These are phyloP conservation scores for Acanthamoeba royreba DNA, from an alignment of 208 protist species.

Conservation along the genomic window DNA sequence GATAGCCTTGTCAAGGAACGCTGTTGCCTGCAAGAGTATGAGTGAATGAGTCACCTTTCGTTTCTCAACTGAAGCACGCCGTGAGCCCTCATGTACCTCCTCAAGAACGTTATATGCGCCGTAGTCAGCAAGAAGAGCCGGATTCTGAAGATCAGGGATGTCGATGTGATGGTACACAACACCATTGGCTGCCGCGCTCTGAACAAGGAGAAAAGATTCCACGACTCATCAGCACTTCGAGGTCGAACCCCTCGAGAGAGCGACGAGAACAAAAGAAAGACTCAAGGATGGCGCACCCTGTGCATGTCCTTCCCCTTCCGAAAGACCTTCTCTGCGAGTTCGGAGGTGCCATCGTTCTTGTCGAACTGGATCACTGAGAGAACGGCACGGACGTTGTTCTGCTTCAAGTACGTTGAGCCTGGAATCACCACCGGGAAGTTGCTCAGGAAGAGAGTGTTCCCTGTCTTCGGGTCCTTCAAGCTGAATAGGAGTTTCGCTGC, in stretches of 20 bases:
- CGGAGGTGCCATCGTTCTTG: not conserved
- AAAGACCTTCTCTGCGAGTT: not conserved
- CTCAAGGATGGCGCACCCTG: not conserved
- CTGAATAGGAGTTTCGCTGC: slow-evolving; percentile 13
- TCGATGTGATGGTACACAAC: slow-evolving; percentile 28
- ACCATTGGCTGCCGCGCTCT: not conserved
- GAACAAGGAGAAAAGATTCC: not conserved
- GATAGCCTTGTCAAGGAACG: not conserved
- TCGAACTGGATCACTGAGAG: slow-evolving; percentile 41
- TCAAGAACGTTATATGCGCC: not conserved
- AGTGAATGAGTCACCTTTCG: not conserved
- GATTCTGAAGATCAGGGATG: slow-evolving; percentile 35
- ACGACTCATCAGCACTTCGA: not conserved
- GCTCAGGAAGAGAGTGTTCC: slow-evolving; percentile 3
- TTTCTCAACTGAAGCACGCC: too few species aligned
- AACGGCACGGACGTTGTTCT: not conserved
- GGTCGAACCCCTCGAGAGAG: not conserved
- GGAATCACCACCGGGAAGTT: slow-evolving; percentile 18
- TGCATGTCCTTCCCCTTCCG: not conserved
- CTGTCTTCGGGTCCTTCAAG: not conserved
- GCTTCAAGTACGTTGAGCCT: not conserved
- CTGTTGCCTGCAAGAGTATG: not conserved
- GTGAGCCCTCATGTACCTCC: too few species aligned
- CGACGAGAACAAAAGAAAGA: too few species aligned
- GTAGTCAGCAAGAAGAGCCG: slow-evolving; percentile 4